Evolutionary conservation across 805 yeast species (phyloP), one percentile per base, ranked within the genome.

Genomic region (Starmerella cellae): DNA sequence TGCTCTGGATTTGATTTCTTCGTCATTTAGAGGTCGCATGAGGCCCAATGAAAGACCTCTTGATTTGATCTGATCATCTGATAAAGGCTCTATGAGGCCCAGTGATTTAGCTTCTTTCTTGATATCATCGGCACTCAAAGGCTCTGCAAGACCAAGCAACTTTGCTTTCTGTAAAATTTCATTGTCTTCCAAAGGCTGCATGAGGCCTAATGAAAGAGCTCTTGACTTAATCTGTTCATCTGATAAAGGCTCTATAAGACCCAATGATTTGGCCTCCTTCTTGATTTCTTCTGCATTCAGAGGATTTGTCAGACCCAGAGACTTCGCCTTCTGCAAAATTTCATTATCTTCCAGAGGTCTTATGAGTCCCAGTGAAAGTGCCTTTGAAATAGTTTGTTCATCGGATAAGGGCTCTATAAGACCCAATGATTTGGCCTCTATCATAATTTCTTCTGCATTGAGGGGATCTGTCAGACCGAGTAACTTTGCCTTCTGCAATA

Each of bases 271-370:
- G 2, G 52, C 52, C 37, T 33, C 19, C 14, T 22, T 17, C 9
- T 5, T 16, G 19, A 46, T 33, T 14, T 44, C 48, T 2, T 36
- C 41, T 4, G 48, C 46, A 5, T 32, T 42, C 10, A 39, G 33
- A 5, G 67, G 62, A 3, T 70, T 59, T 1, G 91, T 93, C 43
- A 83, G 61, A 53, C 73, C 69, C 50, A 79, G 66, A 2, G 84
- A 3, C 11, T 47, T 45, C 11, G 45, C 23, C 21, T 37, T 2
- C 40, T 34, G 2, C 16, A 13, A 10, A 11, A 46, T 28, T 3
- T 39, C 44, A 13, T 43, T 42, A 8, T 41, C 36, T 13, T 31
- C 55, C 71, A 82, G 64, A 1, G 46, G 46, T 30, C 45, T 48
- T 18, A 41, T 31, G 6, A 43, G 39, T n/a, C 52, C 54, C 4